Evolutionary conservation across 2,329 filamentous ascomycete species (phyloP), one percentile per base, ranked within the genome.

Genomic region (Penicillium expansum): DNA sequence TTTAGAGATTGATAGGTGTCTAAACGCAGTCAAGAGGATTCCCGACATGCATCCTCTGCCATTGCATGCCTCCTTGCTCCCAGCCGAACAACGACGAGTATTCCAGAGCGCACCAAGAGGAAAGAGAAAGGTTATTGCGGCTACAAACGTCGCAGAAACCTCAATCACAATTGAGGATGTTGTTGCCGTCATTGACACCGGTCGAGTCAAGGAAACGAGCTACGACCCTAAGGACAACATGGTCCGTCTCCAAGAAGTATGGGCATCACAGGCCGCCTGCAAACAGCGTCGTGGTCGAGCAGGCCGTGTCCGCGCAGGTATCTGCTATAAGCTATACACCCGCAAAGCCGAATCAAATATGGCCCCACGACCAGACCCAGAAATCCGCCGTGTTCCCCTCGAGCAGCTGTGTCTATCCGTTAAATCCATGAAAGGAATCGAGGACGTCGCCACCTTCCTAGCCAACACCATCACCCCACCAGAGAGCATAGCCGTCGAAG

Each of bases 81-180:
- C 93, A 10, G 83, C 83, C 2, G 93, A 97, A 66, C 94, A 99
- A 74, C 88, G 90, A 59, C 84, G 86, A 24, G 94, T 99, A 0
- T 99, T 99, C 71, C 82, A 85, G 29, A 81, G 82, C 14, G 78
- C 94, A 5, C 92, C 93, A 0, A 73, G 78, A 3, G 92, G 92
- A 0, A 92, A 91, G 75, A 84, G 94, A 35, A 99, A 99, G 75
- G 85, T 99, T 13, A 90, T 99, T 33, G 90, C 93, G 7, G 91
- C 94, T 1, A 99, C 94, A 43, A 99, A 99, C 68, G 93, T 99
- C 2, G 94, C 94, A 2, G 94, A 99, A 73, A 99, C 94, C 0
- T 97, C 94, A 2, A 97, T 99, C 71, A 99, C 94, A 0, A 99
- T 99, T 58, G 92, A 97, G 70, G 94, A 99, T 70, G 90, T 99